A percentile compares a stretch with the other conserved stretches of the same genome.
phyloP scores from a whole-genome alignment of 2,329 filamentous ascomycete species.

The Parasarocladium wereldwijsianum region DNA sequence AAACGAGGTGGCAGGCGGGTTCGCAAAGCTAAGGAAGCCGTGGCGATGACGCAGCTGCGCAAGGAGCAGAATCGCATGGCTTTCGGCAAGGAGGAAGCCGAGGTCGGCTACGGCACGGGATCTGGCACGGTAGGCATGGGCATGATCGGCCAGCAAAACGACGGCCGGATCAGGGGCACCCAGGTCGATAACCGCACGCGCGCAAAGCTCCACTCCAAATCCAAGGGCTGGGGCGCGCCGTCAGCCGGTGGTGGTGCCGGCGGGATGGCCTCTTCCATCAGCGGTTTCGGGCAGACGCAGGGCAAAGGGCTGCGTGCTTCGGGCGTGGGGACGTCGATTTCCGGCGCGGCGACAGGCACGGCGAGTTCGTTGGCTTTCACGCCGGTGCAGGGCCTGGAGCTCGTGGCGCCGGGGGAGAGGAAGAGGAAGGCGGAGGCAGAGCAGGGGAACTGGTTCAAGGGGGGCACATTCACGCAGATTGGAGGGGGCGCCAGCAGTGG shows the following conservation, averaged over 20 bases:
- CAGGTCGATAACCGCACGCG: constrained; percentile 89
- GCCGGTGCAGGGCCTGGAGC: constrained; percentile 82
- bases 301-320: constrained; percentile 63
- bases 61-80: constrained; percentile 94
- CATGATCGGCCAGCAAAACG: constrained; percentile 83
- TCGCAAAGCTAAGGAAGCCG: constrained; percentile 89
- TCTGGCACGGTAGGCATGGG: constrained; percentile 79
- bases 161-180: constrained; percentile 73
- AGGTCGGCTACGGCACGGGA: constrained; percentile 79
- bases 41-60: constrained; percentile 89
- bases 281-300: constrained; percentile 56
- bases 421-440: constrained; percentile 85
- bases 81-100: constrained; percentile 89
- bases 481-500: constrained; percentile 36
- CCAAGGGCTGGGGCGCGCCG: constrained; percentile 75
- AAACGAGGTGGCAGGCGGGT: constrained; percentile 86
- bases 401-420: constrained; percentile 86
- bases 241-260: constrained; percentile 39
- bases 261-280: constrained; percentile 66
- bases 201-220: constrained; percentile 87
- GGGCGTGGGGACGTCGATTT: constrained; percentile 62
- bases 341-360: constrained; percentile 45
- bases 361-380: constrained; percentile 85
- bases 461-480: constrained; percentile 90
- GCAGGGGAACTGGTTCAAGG: constrained; percentile 92